Evolutionary conservation across 345 rosid species (phyloP), one percentile per base, ranked within the genome.

Genomic region (Trapa incisa): DNA sequence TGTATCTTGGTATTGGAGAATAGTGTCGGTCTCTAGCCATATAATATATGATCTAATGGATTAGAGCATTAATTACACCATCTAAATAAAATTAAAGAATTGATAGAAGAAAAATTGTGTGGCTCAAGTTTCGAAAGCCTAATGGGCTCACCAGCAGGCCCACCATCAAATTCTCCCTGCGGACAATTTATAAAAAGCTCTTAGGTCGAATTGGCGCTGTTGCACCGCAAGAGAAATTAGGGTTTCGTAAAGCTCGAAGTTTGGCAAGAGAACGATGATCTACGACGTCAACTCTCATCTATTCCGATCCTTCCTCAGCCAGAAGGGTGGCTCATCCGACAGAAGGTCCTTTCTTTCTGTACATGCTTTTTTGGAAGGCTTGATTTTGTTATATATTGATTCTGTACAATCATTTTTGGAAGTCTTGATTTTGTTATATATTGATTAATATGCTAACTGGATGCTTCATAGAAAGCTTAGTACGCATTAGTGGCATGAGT

Each of bases 231-330:
- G 17, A 9, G 17, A 60, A 39, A 1, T 61, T 67, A 61, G 75
- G 71, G 75, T 72, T 32, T 37, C 42, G 38, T 61, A 10, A 12
- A 67, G 79, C 45, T 57, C 65, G 3, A 53, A 67, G 5, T 33
- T 35, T 32, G 32, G 41, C 22, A 3, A 22, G 22, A 48, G 37
- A 63, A 63, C 68, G 54, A 94, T 94, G 99, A 94, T 94, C 56
- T 91, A 94, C 91, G 99, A 91, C 88, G 96, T 94, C 56, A 91
- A 82, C 81, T 94, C 97, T 35, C 85, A 76, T 63, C 89, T 85
- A 64, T 94, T 94, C 85, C 92, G 85, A 61, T 84, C 95, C 32
- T 94, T 94, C 87, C 88, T 94, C 76, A 91, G 97, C 82, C 95
- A 87, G 82, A 94, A 89, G 81, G 95, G 96, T 14, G 87, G 91